These are phyloP conservation scores for Ceratocystiopsis sp. DNA, from an alignment of 2,329 filamentous ascomycete genomes.

Conservation along the genomic window DNA sequence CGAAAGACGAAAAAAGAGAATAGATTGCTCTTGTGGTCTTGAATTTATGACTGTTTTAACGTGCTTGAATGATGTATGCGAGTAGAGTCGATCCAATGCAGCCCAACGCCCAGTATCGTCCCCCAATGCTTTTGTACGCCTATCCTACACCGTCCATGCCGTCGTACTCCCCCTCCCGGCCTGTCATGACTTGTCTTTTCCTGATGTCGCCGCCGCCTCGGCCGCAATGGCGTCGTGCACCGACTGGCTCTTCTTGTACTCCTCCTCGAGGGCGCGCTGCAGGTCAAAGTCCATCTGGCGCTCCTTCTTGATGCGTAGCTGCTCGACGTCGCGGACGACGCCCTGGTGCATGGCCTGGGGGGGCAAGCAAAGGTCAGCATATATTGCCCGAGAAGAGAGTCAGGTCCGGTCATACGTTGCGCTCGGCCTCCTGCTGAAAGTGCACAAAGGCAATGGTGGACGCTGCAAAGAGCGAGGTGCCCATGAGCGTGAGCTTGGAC, in stretches of 20 bases:
- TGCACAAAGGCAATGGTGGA: constrained; percentile 75
- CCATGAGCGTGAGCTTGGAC: constrained; percentile 69
- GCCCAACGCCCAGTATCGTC: too few species aligned
- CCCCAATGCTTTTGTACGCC: background rate
- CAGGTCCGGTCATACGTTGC: constrained; percentile 40
- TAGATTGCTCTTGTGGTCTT: background rate
- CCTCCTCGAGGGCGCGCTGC: constrained; percentile 67
- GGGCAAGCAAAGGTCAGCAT: constrained; percentile 6
- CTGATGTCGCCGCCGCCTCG: background rate
- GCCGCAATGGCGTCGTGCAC: constrained; percentile 34
- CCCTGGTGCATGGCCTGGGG: constrained; percentile 83
- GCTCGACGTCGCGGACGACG: constrained; percentile 86
- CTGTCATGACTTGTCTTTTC: background rate
- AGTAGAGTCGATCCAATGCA: too few species aligned
- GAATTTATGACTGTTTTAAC: too few species aligned
- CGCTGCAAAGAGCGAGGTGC: constrained; percentile 59
- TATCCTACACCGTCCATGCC: too few species aligned
- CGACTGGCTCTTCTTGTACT: constrained; percentile 78
- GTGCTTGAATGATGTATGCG: too few species aligned
- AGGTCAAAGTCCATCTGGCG: constrained; percentile 89
- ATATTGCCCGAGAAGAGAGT: constrained; percentile 9
- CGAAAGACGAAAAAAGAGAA: background rate
- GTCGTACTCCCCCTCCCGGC: background rate
- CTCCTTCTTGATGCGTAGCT: constrained; percentile 78
- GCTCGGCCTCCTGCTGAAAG: constrained; percentile 66